Conservation (phyloP, 1,284 basidiomycete species). For the Coniophora puteana region DNA sequence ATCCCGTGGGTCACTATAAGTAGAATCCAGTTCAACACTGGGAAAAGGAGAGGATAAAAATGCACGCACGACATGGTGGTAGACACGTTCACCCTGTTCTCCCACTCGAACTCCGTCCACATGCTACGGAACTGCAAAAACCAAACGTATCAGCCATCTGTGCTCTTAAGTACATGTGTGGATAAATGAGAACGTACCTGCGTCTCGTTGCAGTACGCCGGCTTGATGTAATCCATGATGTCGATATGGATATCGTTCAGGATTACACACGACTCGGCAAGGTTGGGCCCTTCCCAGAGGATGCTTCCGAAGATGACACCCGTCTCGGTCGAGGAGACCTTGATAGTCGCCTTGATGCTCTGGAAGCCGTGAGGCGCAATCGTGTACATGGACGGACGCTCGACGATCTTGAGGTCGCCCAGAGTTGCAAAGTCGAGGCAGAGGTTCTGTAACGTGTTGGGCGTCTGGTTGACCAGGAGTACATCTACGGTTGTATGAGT, state of each 20-base stretch:
- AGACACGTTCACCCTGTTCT: constrained; percentile 85
- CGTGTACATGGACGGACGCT: constrained; percentile 90
- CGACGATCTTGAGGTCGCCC: constrained; percentile 96
- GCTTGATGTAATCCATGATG: constrained; percentile 99
- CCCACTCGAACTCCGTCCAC: constrained; percentile 94
- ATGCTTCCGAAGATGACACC: constrained; percentile 99
- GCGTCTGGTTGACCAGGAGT: constrained; percentile 94
- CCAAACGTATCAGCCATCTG: constrained; percentile 8
- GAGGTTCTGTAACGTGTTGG: constrained; percentile 94
- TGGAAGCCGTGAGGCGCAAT: constrained; percentile 97
- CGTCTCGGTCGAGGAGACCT: constrained; percentile 95
- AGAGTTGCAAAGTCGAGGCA: constrained; percentile 97
- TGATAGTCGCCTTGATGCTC: constrained; percentile 98
- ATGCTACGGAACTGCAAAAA: constrained; percentile 87
- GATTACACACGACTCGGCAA: constrained; percentile 86
- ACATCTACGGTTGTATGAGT: constrained; percentile 77
- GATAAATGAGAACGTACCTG: constrained; percentile 61
- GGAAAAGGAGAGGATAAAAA: background rate
- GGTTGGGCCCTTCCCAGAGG: constrained; percentile 90
- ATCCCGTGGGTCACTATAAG: constrained; percentile 62
- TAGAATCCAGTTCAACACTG: background rate
- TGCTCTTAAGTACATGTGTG: constrained; percentile 3
- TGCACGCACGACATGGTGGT: constrained; percentile 58
- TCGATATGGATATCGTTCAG: constrained; percentile 98
- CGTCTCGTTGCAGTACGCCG: constrained; percentile 92